Percentiles rank a stretch among this genome's conserved stretches.
phyloP scores from a whole-genome alignment of 495 filamentous ascomycete genomes.

The Friedmanniomyces endolithicus region DNA sequence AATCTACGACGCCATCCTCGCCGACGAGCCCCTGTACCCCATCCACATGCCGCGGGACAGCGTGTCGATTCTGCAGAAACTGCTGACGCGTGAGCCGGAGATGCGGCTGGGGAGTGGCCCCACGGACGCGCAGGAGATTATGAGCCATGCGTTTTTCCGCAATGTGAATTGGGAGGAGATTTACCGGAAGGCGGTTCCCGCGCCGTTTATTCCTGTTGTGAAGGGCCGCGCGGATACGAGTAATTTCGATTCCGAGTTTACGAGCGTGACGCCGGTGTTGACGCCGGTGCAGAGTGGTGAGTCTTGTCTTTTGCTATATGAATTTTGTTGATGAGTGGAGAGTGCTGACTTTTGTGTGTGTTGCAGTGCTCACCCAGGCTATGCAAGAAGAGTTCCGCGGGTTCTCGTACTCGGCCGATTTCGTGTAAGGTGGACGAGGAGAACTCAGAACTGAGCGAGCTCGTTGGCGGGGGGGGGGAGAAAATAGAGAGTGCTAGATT shows the following conservation, averaged over 20 bases:
- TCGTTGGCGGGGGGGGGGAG: background rate
- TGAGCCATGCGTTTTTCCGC: conserved; percentile 96
- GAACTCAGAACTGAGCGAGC: too few species aligned
- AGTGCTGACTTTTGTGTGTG: background rate
- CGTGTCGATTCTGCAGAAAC: conserved; percentile 94
- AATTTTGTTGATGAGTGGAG: too few species aligned
- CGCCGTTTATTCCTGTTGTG: conserved; percentile 83
- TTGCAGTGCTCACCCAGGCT: conserved; percentile 79
- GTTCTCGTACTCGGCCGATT: conserved; percentile 88
- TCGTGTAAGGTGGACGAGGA: conserved; percentile 29
- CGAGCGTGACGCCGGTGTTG: conserved; percentile 91
- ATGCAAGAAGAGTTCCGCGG: conserved; percentile 99
- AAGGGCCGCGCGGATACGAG: conserved; percentile 89
- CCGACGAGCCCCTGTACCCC: conserved; percentile 93
- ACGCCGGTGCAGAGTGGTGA: conserved; percentile 96
- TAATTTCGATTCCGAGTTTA: conserved; percentile 98
- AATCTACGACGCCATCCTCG: conserved; percentile 98
- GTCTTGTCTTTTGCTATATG: too few species aligned
- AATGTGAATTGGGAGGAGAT: conserved; percentile 99
- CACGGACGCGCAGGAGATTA: conserved; percentile 96
- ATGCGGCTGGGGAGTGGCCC: conserved; percentile 83
- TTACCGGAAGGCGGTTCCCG: conserved; percentile 79
- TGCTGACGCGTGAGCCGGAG: conserved; percentile 90
- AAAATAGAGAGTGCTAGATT: background rate
- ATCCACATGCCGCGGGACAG: conserved; percentile 99